A percentile compares a stretch with the other conserved stretches of the same genome.
Conservation (phyloP, 257 asterid species). For the Lycium ferocissimum region DNA sequence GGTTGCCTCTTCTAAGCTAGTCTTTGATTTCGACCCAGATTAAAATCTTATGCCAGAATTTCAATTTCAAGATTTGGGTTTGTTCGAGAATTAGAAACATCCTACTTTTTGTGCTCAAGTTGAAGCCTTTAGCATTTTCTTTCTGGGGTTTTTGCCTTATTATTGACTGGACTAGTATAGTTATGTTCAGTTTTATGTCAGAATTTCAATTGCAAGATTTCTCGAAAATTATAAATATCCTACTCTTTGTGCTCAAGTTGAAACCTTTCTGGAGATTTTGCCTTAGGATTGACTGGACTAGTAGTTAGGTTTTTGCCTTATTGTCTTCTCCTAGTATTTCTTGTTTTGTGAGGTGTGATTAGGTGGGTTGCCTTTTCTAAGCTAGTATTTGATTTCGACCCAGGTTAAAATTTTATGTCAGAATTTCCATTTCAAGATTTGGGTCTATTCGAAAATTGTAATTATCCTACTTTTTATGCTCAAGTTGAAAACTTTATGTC, state of each 20-base stretch:
- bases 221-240: background rate
- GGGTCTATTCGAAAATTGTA: background rate
- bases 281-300: background rate
- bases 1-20: background rate
- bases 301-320: background rate
- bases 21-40: background rate
- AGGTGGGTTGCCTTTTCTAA: background rate
- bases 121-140: background rate
- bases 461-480: background rate
- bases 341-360: background rate
- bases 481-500: background rate
- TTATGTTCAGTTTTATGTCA: background rate
- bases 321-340: constrained; percentile 30
- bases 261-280: background rate
- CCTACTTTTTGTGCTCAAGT: background rate
- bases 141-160: background rate
- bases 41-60: background rate
- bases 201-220: constrained; percentile 12
- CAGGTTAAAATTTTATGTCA: background rate
- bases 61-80: constrained; percentile 11
- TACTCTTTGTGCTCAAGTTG: background rate
- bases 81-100: background rate
- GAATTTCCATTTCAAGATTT: constrained; percentile 4
- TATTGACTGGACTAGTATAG: background rate
- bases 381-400: background rate